Base-by-base conservation (phyloP, 306 rosid species). In the Gastrolobium villosum region DNA sequence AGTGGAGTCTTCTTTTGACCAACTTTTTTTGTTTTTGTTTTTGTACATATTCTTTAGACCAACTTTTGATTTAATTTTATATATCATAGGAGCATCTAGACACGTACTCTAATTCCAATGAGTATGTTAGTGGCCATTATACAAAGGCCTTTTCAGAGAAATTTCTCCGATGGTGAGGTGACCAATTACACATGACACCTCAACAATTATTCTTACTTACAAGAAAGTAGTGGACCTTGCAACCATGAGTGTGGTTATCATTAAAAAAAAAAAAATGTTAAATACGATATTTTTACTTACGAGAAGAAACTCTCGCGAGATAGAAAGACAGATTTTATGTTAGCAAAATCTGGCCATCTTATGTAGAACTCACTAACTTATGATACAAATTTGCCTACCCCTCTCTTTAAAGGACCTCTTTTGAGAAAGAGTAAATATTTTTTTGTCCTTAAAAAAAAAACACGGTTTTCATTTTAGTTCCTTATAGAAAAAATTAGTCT, bases 81-180 rank as follows among this genome's bases (percentile, higher is more conserved):
- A 28, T 37, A 7, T 30, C 39, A 60, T 15, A 67, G 43, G 52
- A 67, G 20, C 28, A 69, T 37, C 43, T 57, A 49, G 70, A 66
- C 65, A 40, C 66, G 81, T 6, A 44, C 49, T 53, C 49, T 64
- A 76, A 20, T 59, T 43, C 2, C n/a, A 44, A 46, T 68, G 5
- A 13, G 49, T 34, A 69, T 37, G 8, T 1, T 46, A 64, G 76
- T 83, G 72, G 77, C 79, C 77, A 76, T 69, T 39, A 37, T 44
- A 49, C 45, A 67, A 67, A 10, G 64, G 67, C 53, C 14, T 40
- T 26, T 31, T 14, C 61, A 60, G 79, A 75, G 67, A 67, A 28
- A 71, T 83, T 85, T 84, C 92, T 68, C 61, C 68, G 86, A 52
- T 79, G 70, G 79, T 77, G 82, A 49, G 65, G 60, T 60, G 69